phyloP scores from a whole-genome alignment of 768 basidiomycete genomes.

The Lactarius psammicola region DNA sequence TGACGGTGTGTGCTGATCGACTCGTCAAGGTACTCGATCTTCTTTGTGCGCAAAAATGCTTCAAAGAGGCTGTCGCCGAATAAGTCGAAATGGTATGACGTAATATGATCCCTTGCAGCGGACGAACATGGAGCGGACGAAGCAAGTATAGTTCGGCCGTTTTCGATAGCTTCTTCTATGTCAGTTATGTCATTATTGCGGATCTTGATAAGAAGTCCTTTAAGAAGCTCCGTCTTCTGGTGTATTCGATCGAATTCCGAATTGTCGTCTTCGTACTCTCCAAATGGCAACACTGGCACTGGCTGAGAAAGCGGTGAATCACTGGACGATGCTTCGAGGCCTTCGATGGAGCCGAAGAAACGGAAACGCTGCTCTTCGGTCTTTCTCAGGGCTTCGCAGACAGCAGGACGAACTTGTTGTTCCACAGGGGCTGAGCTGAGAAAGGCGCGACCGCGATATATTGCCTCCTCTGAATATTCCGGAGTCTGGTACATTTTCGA shows the following conservation, averaged over 20 bases:
- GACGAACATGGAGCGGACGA: background rate
- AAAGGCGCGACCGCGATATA: too few relatives aligned
- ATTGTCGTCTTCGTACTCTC: background rate
- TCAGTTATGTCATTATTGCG: background rate
- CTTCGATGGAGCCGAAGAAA: too few relatives aligned
- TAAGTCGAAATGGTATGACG: too few relatives aligned
- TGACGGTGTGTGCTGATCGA: background rate
- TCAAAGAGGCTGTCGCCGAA: background rate
- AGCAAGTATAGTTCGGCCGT: background rate
- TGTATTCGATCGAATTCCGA: background rate
- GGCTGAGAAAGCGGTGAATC: background rate
- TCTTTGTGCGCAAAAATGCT: background rate
- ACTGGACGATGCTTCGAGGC: background rate
- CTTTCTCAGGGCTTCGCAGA: too few relatives aligned
- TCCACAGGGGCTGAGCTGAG: too few relatives aligned
- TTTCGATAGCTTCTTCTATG: background rate
- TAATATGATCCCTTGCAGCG: too few relatives aligned
- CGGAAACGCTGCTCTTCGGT: too few relatives aligned
- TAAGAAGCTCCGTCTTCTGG: background rate
- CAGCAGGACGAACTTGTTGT: too few relatives aligned
- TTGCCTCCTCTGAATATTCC: too few relatives aligned
- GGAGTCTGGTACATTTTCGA: too few relatives aligned
- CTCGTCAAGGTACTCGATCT: background rate
- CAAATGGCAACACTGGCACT: too few relatives aligned
- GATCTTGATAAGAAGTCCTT: fast-evolving